Base-by-base conservation (phyloP, 2,329 filamentous ascomycete genomes). In the Pseudogymnoascus pannorum region DNA sequence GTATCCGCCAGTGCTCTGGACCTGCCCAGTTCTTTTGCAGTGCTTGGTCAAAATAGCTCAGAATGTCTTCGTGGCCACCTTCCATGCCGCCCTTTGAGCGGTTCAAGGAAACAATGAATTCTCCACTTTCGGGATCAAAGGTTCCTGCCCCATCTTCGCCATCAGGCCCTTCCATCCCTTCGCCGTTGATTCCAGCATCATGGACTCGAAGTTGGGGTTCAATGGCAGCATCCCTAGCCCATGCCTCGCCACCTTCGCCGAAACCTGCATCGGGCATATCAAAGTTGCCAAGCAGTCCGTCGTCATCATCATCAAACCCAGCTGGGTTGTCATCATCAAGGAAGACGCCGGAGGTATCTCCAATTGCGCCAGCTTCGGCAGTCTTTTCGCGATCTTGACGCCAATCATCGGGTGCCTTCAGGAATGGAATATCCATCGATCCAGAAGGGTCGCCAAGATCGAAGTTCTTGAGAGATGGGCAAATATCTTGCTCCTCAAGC, bases 1-100 rank as follows among this genome's bases (percentile, higher is more conserved):
- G 84, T 71, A 99, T 97, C 67, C 93, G 88, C 94, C 94, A 99
- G 75, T 99, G 94, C 73, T 97, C 94, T n/a, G 94, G 93, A 57
- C 92, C 95, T 5, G 89, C 88, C 93, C 94, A 99, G 70, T 97
- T 97, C 81, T 96, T 97, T 72, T 94, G 91, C 44, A 97, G 77
- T 2, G 93, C 92, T 70, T 96, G 91, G 73, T 99, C 94, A 71
- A 99, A 99, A 77, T 97, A 99, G 71, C 90, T 89, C n/a, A 99
- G 81, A 62, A 99, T 96, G 69, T 96, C 93, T 68, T 97, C 91
- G 71, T 97, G 92, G 72, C 88, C 79, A 44, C 75, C 76, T 63
- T 69, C 77, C 70, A 81, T 81, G 69, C 91, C 90, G 58, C 81
- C 80, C 60, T 85, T 85, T 59, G 83, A 81, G 14, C 80, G 77